Base-by-base conservation (phyloP, 257 asterid genomes). In the Nicotiana otophora region DNA sequence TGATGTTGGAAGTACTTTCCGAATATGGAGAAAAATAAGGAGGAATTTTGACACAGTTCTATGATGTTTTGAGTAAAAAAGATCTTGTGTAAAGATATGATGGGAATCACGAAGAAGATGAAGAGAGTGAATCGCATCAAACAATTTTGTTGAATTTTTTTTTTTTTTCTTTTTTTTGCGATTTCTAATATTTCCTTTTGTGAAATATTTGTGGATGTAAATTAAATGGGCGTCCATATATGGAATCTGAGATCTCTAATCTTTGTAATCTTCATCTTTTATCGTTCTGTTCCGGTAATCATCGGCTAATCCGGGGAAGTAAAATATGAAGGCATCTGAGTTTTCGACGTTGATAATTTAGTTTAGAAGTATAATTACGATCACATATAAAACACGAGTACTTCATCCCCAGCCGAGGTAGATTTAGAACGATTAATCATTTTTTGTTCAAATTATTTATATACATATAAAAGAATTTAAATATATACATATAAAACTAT, bases 211-310 rank as follows among this genome's bases (percentile, higher is more conserved):
- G 39, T 74, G 80, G 80, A 74, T 74, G 42, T 74, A 26, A 74
- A 42, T 42, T 42, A 74, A 48, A 74, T 74, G 80, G 62, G 80
- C 80, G 63, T 74, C 80, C 80, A 74, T 74, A 48, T 15, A 74
- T 74, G 62, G 63, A 48, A 74, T 74, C 7, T 86, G 67, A 83
- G 89, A 90, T 86, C 86, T 89, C 90, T 92, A 90, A 77, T 66
- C 66, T 46, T 61, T 83, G 74, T 19, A 19, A 60, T 75, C 53
- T 30, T 5, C 5, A 8, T 28, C 0, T 62, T 7, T 31, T 20
- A 15, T 53, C 34, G 36, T 15, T 33, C 20, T 68, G 19, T 42
- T 70, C 19, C 20, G n/a, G 20, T 72, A 46, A 69, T 69, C 17
- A n/a, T 39, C 55, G n/a, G 31, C 31, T 36, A 15, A 36, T 36